Conservation (phyloP, 2,329 filamentous ascomycete species). For the Colletotrichum coccodes region DNA sequence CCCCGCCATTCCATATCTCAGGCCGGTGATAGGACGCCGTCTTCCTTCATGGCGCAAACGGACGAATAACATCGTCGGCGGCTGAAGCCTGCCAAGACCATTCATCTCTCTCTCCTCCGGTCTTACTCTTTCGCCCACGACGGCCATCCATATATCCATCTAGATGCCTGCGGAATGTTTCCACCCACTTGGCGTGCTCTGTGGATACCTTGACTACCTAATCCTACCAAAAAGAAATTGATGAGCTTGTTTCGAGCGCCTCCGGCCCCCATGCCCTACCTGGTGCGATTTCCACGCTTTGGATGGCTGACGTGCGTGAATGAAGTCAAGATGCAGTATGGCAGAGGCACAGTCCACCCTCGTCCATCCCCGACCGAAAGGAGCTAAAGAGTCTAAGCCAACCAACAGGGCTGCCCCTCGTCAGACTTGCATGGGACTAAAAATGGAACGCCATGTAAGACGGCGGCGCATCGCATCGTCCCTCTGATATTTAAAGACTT, state of each 20-base stretch:
- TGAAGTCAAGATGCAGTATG: background rate
- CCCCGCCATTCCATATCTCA: background rate
- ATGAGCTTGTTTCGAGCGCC: background rate
- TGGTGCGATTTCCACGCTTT: background rate
- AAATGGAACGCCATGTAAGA: background rate
- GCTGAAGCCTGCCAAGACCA: constrained; percentile 1
- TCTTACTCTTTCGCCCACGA: too few relatives aligned
- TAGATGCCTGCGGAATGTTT: background rate
- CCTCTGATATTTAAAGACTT: background rate
- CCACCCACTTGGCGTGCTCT: background rate
- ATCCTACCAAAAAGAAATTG: background rate
- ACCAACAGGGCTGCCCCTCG: background rate
- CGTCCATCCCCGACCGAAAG: background rate
- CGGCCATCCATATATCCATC: too few relatives aligned
- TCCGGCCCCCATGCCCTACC: background rate
- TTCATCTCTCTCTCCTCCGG: background rate
- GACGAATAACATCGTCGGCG: background rate
- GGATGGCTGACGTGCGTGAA: background rate
- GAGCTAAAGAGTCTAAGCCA: background rate
- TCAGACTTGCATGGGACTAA: background rate
- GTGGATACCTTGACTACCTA: background rate
- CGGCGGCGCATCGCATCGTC: background rate
- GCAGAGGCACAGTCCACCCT: background rate
- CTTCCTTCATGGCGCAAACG: background rate
- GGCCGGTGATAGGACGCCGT: background rate